phyloP scores from a whole-genome alignment of 805 yeast species.

The Candida ascalaphidarum region DNA sequence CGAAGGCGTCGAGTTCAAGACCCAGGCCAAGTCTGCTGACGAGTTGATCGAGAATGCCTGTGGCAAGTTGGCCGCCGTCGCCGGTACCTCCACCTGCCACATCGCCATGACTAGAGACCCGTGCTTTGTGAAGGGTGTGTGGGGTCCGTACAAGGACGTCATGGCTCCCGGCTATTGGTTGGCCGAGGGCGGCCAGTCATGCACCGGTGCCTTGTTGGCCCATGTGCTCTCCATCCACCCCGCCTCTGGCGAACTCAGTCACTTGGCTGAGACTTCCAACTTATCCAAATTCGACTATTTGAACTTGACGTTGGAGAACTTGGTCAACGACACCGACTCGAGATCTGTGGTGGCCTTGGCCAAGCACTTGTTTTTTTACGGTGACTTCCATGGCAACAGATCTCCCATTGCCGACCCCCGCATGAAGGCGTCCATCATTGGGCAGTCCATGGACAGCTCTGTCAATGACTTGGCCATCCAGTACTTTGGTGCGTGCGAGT shows the following conservation, averaged over 20 bases:
- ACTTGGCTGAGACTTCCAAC: conserved; percentile 58
- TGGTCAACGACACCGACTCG: conserved; percentile 47
- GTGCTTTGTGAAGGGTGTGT: conserved; percentile 89
- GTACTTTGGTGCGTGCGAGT: conserved; percentile 92
- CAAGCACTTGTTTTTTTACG: conserved; percentile 83
- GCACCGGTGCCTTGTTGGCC: conserved; percentile 91
- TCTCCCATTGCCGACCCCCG: conserved; percentile 95
- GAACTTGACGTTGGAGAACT: conserved; percentile 62
- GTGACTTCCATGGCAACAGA: conserved; percentile 94
- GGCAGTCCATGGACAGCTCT: conserved; percentile 85
- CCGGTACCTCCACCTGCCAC: conserved; percentile 98
- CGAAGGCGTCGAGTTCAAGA: conserved; percentile 47
- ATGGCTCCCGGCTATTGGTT: conserved; percentile 88
- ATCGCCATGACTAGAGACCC: conserved; percentile 79
- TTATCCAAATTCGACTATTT: conserved; percentile 76
- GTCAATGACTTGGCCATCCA: conserved; percentile 77
- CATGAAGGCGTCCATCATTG: conserved; percentile 89
- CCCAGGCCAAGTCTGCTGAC: conserved; percentile 36
- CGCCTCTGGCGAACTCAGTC: conserved; percentile 65
- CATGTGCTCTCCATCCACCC: conserved; percentile 87
- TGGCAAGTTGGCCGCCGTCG: conserved; percentile 93
- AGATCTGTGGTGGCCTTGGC: conserved; percentile 77
- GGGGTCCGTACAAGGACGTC: conserved; percentile 98
- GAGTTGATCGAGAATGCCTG: conserved; percentile 49
- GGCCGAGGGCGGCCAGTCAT: conserved; percentile 98